phyloP scores from a whole-genome alignment of 768 basidiomycete species.

The Boletus sensibilis region DNA sequence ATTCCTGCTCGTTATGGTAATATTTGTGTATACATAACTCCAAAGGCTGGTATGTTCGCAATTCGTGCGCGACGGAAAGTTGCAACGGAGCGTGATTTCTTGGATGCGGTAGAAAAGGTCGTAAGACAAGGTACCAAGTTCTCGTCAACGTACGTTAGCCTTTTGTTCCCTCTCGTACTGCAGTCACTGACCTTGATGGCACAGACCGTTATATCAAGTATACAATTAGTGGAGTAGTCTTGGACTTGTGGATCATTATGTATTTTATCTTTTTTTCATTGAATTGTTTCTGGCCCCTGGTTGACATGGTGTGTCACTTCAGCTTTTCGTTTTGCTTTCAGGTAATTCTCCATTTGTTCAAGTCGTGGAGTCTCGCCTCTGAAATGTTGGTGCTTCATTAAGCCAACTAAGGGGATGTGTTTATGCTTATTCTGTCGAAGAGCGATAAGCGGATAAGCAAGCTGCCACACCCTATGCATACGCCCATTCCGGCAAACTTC shows the following conservation, averaged over 20 bases:
- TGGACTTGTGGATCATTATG: conserved; percentile 12
- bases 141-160: conserved; percentile 80
- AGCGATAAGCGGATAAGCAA: neutral
- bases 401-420: neutral
- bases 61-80: conserved; percentile 96
- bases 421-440: neutral
- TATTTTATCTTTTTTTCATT: conserved; percentile 17
- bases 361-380: neutral
- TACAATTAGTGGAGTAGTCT: conserved; percentile 64
- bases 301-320: neutral
- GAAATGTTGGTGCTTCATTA: neutral
- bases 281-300: neutral
- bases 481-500: too few species aligned
- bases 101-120: conserved; percentile 98
- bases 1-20: conserved; percentile 52
- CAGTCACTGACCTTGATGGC: conserved; percentile 7
- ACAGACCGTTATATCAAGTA: conserved; percentile 86
- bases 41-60: conserved; percentile 99
- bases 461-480: too few species aligned
- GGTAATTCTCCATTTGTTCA: neutral
- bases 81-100: conserved; percentile 94
- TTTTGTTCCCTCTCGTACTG: neutral
- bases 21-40: conserved; percentile 80
- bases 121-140: conserved; percentile 97
- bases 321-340: neutral